phyloP scores from a whole-genome alignment of 139 green algal genomes.

The Tetraselmis chui region DNA sequence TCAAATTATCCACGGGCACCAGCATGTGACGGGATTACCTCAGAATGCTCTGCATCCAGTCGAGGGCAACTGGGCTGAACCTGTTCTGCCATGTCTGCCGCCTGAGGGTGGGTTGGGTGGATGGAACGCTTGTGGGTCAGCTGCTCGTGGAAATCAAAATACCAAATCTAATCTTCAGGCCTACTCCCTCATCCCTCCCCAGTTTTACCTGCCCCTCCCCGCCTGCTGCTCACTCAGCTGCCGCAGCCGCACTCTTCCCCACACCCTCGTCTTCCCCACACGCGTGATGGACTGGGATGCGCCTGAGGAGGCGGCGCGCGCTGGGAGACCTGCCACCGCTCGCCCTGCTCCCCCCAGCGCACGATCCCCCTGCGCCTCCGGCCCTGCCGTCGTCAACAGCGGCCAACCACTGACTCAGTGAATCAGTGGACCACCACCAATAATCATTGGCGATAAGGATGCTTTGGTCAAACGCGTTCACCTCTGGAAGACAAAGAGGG shows the following conservation, averaged over 20 bases:
- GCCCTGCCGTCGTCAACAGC: background rate
- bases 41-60: background rate
- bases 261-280: slow-evolving; percentile 1
- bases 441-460: no score
- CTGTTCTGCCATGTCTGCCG: background rate
- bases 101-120: no score
- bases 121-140: no score
- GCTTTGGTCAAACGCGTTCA: no score
- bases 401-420: no score
- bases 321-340: background rate
- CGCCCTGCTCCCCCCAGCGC: background rate
- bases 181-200: no score
- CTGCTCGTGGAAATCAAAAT: no score
- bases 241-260: background rate
- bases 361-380: background rate
- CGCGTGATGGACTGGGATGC: background rate
- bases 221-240: background rate
- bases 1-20: no score
- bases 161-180: no score
- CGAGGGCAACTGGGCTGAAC: background rate
- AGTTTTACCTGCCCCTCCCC: background rate
- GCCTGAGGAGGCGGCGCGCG: background rate
- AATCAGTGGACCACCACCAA: no score
- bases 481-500: no score
- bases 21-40: no score